phyloP scores from a whole-genome alignment of 306 rosid species.

The Inga oerstediana region DNA sequence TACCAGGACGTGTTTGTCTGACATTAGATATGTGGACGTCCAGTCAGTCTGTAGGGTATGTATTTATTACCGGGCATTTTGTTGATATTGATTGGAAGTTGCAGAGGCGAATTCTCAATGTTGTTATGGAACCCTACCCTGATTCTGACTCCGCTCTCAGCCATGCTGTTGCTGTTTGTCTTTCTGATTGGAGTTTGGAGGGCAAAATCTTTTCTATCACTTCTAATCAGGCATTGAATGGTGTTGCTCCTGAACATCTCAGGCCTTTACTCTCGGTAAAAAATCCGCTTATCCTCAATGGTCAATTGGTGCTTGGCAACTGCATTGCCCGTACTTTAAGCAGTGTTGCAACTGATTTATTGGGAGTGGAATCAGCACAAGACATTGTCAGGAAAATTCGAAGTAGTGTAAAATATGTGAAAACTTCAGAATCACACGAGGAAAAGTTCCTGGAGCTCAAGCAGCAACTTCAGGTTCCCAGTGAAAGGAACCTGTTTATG shows the following conservation, averaged over 20 bases:
- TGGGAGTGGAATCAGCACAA: slow-evolving; percentile 41
- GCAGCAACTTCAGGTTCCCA: slow-evolving; percentile 88
- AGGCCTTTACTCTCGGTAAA: slow-evolving; percentile 76
- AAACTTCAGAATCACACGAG: slow-evolving; percentile 83
- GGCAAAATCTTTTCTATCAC: slow-evolving; percentile 83
- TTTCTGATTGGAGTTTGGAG: slow-evolving; percentile 87
- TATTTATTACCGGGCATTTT: slow-evolving; percentile 85
- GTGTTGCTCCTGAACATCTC: slow-evolving; percentile 63
- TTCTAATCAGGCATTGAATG: slow-evolving; percentile 49
- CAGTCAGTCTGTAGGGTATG: slow-evolving; percentile 80
- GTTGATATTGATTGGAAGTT: slow-evolving; percentile 90
- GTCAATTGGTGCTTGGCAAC: slow-evolving; percentile 75
- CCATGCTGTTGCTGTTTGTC: slow-evolving; percentile 90
- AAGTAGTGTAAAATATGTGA: slow-evolving; percentile 83
- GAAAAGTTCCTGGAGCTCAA: slow-evolving; percentile 81
- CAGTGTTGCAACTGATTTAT: slow-evolving; percentile 67
- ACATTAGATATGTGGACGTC: slow-evolving; percentile 88
- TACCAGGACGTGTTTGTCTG: slow-evolving; percentile 88
- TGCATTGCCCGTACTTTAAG: slow-evolving; percentile 83
- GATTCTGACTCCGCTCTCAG: slow-evolving; percentile 74
- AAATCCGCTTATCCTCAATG: slow-evolving; percentile 81
- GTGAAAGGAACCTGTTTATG: slow-evolving; percentile 68
- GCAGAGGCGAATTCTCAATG: slow-evolving; percentile 84
- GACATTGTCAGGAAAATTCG: slow-evolving; percentile 65
- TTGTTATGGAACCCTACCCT: slow-evolving; percentile 93